Evolutionary conservation across 371 early-diverging fungal species (phyloP), one percentile per base, ranked within the genome.

Genomic region (Mucor lusitanicus): DNA sequence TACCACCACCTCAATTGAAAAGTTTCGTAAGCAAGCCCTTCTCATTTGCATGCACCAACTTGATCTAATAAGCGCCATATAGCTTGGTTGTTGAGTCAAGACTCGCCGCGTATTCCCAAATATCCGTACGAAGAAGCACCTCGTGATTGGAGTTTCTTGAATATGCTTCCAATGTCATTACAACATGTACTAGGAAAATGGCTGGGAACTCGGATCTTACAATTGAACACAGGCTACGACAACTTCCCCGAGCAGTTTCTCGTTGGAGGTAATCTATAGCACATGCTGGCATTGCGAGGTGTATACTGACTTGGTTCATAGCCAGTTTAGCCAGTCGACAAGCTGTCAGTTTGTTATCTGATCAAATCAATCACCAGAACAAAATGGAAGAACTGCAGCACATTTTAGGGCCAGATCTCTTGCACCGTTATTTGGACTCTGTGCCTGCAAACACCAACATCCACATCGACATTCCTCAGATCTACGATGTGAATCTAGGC

Each of bases 211-310:
- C 71, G 86, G 33, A 79, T 84, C 62, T 70, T 85, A 44, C 77
- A 81, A 17, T 67, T 83, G 39, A 87, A 87, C 42, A 87, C 84
- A 0, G 84, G 86, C 0, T 60, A 68, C 15, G 74, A 74, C 25
- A 85, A 87, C 65, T 87, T 76, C 70, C 88, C 88, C 3, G 86
- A 88, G 8, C 83, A 88, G 65, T 88, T 88, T 61, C 69, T 88
- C 21, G 78, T 83, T 50, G 88, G 88, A 74, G 84, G 88, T 85
- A 69, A 64, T 23, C 23, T 37, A 11, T 54, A 57, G 39, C 15
- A 57, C 4, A 32, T 19, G 15, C 28, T 13, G 28, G 60, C 13
- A 37, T 60, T 53, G 9, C n/a, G 1, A 28, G 37, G 54, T 44
- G 35, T 56, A 30, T 15, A 53, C 23, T 46, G 6, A 30, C 19